Evolutionary conservation across 2,329 filamentous ascomycete genomes (phyloP).

Genomic region (Reticulascus tulasneorum): DNA sequence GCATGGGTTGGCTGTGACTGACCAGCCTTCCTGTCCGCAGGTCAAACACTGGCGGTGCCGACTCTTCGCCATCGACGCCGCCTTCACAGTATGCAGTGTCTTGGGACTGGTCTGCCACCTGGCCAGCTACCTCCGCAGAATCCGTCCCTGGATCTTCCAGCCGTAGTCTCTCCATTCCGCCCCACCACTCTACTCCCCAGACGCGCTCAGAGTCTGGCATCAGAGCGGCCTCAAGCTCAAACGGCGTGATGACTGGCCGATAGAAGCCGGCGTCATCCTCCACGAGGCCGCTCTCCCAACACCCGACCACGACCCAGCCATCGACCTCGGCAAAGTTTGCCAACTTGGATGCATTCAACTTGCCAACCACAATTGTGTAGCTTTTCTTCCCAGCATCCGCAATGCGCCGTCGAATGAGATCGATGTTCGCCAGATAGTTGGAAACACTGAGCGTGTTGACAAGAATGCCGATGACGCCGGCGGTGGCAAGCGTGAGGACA

Average conservation of each 20-base stretch:
- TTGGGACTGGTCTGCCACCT: slow-evolving; percentile 15
- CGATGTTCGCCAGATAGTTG: slow-evolving; percentile 81
- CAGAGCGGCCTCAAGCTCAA: slow-evolving; percentile 79
- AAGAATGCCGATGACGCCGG: slow-evolving; percentile 84
- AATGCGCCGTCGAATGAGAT: slow-evolving; percentile 69
- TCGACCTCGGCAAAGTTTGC: slow-evolving; percentile 95
- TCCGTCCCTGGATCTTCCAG: slow-evolving; percentile 13
- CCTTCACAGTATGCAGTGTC: too few relatives aligned
- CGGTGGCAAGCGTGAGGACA: slow-evolving; percentile 73
- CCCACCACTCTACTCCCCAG: slow-evolving; percentile 88
- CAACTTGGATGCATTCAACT: slow-evolving; percentile 90
- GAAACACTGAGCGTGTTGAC: slow-evolving; percentile 93
- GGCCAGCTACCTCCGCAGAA: slow-evolving; percentile 19
- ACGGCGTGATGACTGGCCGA: slow-evolving; percentile 88
- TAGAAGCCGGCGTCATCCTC: slow-evolving; percentile 82
- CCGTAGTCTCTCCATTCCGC: slow-evolving; percentile 68
- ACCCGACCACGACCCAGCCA: slow-evolving; percentile 95
- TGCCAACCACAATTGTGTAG: slow-evolving; percentile 95
- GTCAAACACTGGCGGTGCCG: slow-evolving; percentile 86
- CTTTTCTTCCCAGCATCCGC: slow-evolving; percentile 82
- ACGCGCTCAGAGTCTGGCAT: slow-evolving; percentile 69
- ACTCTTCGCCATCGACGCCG: slow-evolving; percentile 59
- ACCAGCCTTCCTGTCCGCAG: slow-evolving; percentile 82
- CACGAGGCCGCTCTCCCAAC: slow-evolving; percentile 93
- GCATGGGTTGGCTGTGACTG: slow-evolving; percentile 73